These are phyloP conservation scores for Flaveria ramosissima DNA, from an alignment of 129 eudicot species.

Conservation along the genomic window DNA sequence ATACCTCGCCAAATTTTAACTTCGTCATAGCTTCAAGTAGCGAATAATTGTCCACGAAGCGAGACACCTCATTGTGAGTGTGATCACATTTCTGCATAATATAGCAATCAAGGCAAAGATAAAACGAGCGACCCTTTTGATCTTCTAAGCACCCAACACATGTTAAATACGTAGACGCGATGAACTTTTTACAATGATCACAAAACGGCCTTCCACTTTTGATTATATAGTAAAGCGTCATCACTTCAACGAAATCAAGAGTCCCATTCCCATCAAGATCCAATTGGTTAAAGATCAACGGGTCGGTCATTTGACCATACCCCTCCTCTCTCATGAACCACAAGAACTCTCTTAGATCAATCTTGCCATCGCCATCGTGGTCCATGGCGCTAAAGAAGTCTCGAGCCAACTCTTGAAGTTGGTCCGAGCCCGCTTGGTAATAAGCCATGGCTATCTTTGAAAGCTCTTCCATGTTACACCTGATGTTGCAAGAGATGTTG, in stretches of 20 bases:
- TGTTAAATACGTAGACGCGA: conserved; percentile 38
- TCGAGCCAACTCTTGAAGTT: conserved; percentile 30
- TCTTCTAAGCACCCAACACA: conserved; percentile 47
- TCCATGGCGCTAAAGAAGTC: conserved; percentile 52
- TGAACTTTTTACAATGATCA: conserved; percentile 34
- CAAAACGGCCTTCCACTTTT: conserved; percentile 64
- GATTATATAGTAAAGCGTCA: conserved; percentile 52
- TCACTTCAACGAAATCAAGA: conserved; percentile 50
- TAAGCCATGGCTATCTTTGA: conserved; percentile 44
- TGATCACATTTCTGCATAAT: conserved; percentile 14
- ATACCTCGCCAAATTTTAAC: conserved; percentile 27
- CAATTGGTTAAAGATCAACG: conserved; percentile 37
- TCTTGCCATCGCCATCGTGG: conserved; percentile 36
- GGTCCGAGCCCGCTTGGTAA: conserved; percentile 34
- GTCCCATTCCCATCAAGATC: conserved; percentile 40
- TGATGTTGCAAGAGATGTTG: background rate
- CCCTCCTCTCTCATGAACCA: conserved; percentile 48
- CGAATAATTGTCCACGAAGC: conserved; percentile 46
- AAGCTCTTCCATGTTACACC: conserved; percentile 21
- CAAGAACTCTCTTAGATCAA: conserved; percentile 43
- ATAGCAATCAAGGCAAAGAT: conserved; percentile 40
- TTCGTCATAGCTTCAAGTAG: conserved; percentile 41
- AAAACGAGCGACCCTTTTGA: background rate
- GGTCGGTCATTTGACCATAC: conserved; percentile 15
- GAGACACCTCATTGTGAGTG: conserved; percentile 19